Percentiles rank a stretch among this genome's conserved stretches.
These are phyloP conservation scores for Brettanomyces sp. DNA, from an alignment of 805 yeast genomes.

Conservation along the genomic window DNA sequence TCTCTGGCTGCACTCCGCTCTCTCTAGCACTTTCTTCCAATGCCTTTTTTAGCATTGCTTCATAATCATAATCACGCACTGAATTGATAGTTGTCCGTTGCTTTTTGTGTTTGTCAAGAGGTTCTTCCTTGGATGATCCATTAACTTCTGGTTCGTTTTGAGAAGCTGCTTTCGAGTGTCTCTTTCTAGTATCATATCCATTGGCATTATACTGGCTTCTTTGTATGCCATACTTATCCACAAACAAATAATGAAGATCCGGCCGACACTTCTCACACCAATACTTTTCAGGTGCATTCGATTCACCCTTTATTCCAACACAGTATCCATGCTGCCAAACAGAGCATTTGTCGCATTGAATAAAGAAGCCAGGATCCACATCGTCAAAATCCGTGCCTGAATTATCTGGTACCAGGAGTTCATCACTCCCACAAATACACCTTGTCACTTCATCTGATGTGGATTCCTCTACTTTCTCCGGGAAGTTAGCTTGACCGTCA, in stretches of 20 bases:
- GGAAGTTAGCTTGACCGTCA: slow-evolving; percentile 6
- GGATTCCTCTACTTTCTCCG: slow-evolving; percentile 18
- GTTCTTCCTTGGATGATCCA: slow-evolving; percentile 3
- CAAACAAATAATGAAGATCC: slow-evolving; percentile 55
- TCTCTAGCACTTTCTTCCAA: slow-evolving; percentile 50
- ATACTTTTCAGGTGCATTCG: slow-evolving; percentile 82
- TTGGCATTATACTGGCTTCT: slow-evolving; percentile 39
- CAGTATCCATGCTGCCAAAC: slow-evolving; percentile 98
- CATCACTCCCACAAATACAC: slow-evolving; percentile 47
- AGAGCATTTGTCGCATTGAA: slow-evolving; percentile 82
- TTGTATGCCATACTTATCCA: slow-evolving; percentile 36
- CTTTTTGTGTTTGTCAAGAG: slow-evolving; percentile 5
- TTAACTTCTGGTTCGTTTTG: slow-evolving; percentile 2
- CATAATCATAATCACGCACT: slow-evolving; percentile 26
- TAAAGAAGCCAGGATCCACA: slow-evolving; percentile 50
- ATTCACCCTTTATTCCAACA: slow-evolving; percentile 71
- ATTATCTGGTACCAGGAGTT: slow-evolving; percentile 24
- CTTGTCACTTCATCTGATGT: slow-evolving; percentile 38
- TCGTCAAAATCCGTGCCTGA: slow-evolving; percentile 28
- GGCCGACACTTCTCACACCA: slow-evolving; percentile 93
- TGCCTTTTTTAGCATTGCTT: slow-evolving; percentile 31
- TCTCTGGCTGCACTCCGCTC: slow-evolving; percentile 30
- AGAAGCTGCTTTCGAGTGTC: slow-evolving; percentile 3
- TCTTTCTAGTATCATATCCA: slow-evolving; percentile 16
- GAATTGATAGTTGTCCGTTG: slow-evolving; percentile 7